Base-by-base conservation (phyloP, 2,329 filamentous ascomycete genomes). In the Hypoxylon rubiginosum region DNA sequence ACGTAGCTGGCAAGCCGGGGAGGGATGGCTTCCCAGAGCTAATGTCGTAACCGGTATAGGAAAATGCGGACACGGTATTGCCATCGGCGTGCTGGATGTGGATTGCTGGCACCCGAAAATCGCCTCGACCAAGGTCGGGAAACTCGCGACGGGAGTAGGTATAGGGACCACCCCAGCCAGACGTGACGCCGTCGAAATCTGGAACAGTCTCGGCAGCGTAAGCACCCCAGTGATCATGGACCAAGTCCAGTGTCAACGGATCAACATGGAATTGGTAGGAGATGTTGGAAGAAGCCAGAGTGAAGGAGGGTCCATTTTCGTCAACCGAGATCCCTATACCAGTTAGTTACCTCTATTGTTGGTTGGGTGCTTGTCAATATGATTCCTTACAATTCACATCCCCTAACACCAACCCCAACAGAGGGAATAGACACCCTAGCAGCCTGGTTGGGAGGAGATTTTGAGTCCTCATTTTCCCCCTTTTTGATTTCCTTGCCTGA, bases 231-330 rank as follows among this genome's bases (percentile, higher is more conserved):
- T 90, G 88, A 69, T 90, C 87, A 0, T 85, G 83, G 15, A 87
- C 74, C 39, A 91, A 80, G 58, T 91, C 88, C 3, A 85, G 83
- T 0, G 84, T 86, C 8, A 72, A 73, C 2, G 82, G 77, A 66
- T 90, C 85, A 48, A 90, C 86, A 67, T 90, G 88, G 74, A 91
- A 90, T 46, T 86, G 85, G 71, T 91, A 90, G 0, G 88, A 89
- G 30, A 88, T 80, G 41, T 69, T 72, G 13, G 70, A 69, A 13
- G 74, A 75, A 30, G 71, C 62, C n/a, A 75, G 62, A 10, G 72
- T 67, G 55, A 75, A 75, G 8, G 74, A 72, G 2, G 68, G 72
- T 1, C 70, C 58, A 34, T 72, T 71, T 19, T 70, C 72, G 43
- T 66, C 66, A 4, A 75, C 71, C 15, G 74, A 69, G 36, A 75